Conservation (phyloP, 23 red algal genomes). For the Cyanidiococcus yangmingshanensis region DNA sequence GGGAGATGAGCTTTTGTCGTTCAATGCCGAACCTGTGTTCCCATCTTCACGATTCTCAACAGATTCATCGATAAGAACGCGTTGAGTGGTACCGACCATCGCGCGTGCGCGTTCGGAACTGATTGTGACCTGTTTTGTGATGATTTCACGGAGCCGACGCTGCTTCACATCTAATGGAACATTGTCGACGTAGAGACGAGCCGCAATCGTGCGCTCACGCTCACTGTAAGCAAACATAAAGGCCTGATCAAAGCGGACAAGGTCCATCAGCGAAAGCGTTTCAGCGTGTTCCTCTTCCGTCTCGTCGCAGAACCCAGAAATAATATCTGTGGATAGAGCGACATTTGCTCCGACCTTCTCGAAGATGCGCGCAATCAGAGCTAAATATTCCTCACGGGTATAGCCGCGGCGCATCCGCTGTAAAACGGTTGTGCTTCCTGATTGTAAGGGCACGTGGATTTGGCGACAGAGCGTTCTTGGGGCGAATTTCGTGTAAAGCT, state of each 20-base stretch:
- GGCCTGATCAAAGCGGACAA: constrained; percentile 33
- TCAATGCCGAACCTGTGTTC: background rate
- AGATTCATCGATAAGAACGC: constrained; percentile 22
- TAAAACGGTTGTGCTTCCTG: constrained; percentile 30
- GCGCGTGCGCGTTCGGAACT: background rate
- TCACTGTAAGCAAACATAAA: constrained; percentile 42
- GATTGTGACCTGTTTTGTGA: background rate
- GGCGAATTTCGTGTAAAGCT: constrained; percentile 7
- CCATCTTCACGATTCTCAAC: background rate
- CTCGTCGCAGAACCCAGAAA: constrained; percentile 56
- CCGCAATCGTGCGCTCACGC: constrained; percentile 31
- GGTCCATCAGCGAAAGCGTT: constrained; percentile 33
- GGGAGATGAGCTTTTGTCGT: background rate
- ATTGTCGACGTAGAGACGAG: constrained; percentile 22
- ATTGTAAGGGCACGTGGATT: constrained; percentile 51
- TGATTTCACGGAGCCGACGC: constrained; percentile 28
- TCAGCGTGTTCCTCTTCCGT: constrained; percentile 34
- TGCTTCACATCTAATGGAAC: constrained; percentile 33
- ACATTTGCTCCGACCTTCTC: background rate
- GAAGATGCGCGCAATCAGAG: constrained; percentile 18
- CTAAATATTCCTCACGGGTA: constrained; percentile 27
- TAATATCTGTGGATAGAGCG: constrained; percentile 41
- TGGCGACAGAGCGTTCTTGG: constrained; percentile 26
- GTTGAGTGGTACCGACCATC: constrained; percentile 7
- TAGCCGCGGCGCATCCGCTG: constrained; percentile 41